Conservation (phyloP, 805 yeast species). For the Zygosaccharomyces bisporus region DNA sequence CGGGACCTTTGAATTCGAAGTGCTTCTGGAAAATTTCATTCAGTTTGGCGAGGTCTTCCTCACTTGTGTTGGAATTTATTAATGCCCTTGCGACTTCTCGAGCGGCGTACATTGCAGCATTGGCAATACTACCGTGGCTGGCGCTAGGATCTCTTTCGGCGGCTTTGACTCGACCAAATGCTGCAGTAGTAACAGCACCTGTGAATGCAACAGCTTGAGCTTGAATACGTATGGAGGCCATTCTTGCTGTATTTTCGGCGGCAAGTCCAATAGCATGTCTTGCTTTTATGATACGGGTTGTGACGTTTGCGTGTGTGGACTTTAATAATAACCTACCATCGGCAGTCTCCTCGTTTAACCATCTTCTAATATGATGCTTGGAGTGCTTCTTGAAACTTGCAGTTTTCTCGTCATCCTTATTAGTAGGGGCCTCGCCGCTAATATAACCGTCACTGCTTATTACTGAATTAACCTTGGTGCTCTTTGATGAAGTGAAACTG, state of each 20-base stretch:
- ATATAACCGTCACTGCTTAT: neutral
- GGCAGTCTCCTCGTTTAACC: conserved; percentile 9
- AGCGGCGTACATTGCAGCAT: conserved; percentile 11
- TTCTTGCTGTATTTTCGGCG: conserved; percentile 13
- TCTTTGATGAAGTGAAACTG: conserved; percentile 2
- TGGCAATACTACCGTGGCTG: conserved; percentile 18
- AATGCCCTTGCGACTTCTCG: conserved; percentile 11
- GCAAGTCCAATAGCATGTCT: conserved; percentile 14
- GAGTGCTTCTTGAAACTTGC: conserved; percentile 2
- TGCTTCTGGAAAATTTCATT: conserved; percentile 10
- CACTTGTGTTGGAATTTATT: conserved; percentile 1
- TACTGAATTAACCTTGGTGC: conserved; percentile 1
- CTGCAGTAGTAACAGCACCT: conserved; percentile 16
- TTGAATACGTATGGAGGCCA: conserved; percentile 7
- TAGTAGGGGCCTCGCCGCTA: neutral
- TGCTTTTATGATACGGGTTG: conserved; percentile 16
- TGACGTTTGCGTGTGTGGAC: conserved; percentile 12
- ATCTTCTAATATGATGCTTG: conserved; percentile 7
- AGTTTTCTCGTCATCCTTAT: conserved; percentile 2
- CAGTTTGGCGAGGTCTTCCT: conserved; percentile 10
- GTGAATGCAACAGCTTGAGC: conserved; percentile 9
- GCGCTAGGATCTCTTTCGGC: conserved; percentile 12
- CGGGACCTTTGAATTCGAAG: conserved; percentile 10
- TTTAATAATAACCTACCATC: conserved; percentile 9
- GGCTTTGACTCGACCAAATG: conserved; percentile 10